phyloP scores from a whole-genome alignment of 2,329 filamentous ascomycete genomes.

The Microcyclosporella mali region DNA sequence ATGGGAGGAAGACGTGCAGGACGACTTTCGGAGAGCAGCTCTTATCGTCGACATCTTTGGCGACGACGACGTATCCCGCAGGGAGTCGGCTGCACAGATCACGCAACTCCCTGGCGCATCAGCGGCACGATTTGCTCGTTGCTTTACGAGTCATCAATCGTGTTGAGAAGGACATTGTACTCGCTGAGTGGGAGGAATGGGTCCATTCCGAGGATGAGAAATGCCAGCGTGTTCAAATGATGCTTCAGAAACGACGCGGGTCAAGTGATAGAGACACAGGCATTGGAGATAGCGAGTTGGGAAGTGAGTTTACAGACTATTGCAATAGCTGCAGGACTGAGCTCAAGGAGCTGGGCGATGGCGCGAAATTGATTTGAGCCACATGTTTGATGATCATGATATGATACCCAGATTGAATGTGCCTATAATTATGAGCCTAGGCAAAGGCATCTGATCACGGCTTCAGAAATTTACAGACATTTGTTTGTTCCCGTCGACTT shows the following conservation, averaged over 20 bases:
- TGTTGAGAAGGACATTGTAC: slow-evolving; percentile 78
- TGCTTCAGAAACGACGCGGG: slow-evolving; percentile 37
- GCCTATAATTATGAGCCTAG: too few species aligned
- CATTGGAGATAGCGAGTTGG: slow-evolving; percentile 33
- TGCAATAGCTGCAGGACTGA: slow-evolving; percentile 55
- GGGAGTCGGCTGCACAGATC: slow-evolving; percentile 61
- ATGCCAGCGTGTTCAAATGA: slow-evolving; percentile 58
- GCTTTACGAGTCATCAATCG: slow-evolving; percentile 85
- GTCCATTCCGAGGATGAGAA: slow-evolving; percentile 68
- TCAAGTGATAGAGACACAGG: background rate
- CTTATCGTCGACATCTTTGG: slow-evolving; percentile 9
- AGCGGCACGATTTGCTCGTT: slow-evolving; percentile 85
- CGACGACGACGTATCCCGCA: slow-evolving; percentile 1
- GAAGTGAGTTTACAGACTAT: slow-evolving; percentile 54
- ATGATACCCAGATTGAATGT: too few species aligned
- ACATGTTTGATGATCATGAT: slow-evolving; percentile 9
- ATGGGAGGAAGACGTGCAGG: slow-evolving; percentile 23
- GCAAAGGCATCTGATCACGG: too few species aligned
- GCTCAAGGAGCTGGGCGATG: slow-evolving; percentile 10
- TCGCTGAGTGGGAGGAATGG: slow-evolving; percentile 92
- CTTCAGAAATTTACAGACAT: too few species aligned
- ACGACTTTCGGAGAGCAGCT: slow-evolving; percentile 29
- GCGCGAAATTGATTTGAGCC: slow-evolving; percentile 12
- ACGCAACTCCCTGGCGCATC: slow-evolving; percentile 74
- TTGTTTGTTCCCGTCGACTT: too few species aligned